Evolutionary conservation across 495 filamentous ascomycete species (phyloP), one percentile per base, ranked within the genome.

Genomic region (Hyaloscypha hepaticicola): DNA sequence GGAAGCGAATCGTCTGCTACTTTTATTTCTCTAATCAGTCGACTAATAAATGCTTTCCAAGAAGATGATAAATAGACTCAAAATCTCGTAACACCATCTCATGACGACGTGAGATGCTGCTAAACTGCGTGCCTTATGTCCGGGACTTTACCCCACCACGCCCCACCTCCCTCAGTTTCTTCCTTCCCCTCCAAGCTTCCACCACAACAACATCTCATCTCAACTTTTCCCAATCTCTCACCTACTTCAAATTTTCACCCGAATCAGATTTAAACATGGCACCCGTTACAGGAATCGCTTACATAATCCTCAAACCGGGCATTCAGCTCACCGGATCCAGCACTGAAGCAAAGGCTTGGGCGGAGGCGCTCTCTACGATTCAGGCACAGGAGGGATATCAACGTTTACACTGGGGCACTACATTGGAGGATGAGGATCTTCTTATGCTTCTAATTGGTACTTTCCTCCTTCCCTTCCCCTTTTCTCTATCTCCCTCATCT

Each of bases 361-460:
- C 28, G 3, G 60, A 67, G 25, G 55, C 55, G 1, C 49, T 67
- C 16, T 41, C 11, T 8, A 63, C 65, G 5, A 41, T 67, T 12
- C 53, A 55, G 12, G 12, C 21, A 14, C 60, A 63, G n/a, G 7
- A 52, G 19, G 65, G 65, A 2, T 59, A 53, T 24, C 65, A 60
- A 24, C 51, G 55, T 26, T 12, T 49, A 12, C 38, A 58, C 25
- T 67, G 51, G 16, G 65, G 65, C n/a, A 16, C n/a, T 2, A 19
- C 34, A 12, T 11, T 67, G 0, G 65, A 67, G 52, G 45, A 53
- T n/a, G 27, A 60, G 22, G 33, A 31, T 48, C 7, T 63, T 1
- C 19, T 67, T 12, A n/a, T 59, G n/a, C 55, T 67, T 5, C 34
- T 63, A n/a, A 57, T 67, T 50, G 60, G 65, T 67, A 60, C 5